phyloP scores from a whole-genome alignment of 225 moss, liverwort and hornwort genomes.

The Bryoerythrophyllum caledonicum region DNA sequence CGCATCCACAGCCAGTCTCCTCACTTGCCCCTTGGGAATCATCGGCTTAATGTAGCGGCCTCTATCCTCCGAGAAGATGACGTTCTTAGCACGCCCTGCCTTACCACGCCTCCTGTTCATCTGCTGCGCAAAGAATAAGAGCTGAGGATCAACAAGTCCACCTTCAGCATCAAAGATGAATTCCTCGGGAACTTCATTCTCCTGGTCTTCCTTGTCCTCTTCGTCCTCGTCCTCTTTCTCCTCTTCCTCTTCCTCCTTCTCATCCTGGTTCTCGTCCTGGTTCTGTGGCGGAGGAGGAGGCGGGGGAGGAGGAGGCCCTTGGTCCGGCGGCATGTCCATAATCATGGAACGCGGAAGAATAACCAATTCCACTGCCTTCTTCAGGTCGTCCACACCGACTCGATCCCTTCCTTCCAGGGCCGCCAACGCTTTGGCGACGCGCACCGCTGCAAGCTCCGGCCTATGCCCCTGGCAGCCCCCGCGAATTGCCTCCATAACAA shows the following conservation, averaged over 20 bases:
- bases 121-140: slow-evolving; percentile 97
- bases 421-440: slow-evolving; percentile 86
- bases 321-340: slow-evolving; percentile 81
- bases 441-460: slow-evolving; percentile 88
- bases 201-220: slow-evolving; percentile 78
- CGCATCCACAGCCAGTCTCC: slow-evolving; percentile 94
- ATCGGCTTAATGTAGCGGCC: slow-evolving; percentile 98
- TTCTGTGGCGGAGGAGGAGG: slow-evolving; percentile 84
- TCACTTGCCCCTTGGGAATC: slow-evolving; percentile 95
- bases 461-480: slow-evolving; percentile 96
- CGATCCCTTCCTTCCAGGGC: slow-evolving; percentile 91
- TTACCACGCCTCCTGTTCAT: slow-evolving; percentile 79
- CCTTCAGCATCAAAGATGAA: slow-evolving; percentile 97
- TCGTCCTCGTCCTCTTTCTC: slow-evolving; percentile 74
- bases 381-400: slow-evolving; percentile 90
- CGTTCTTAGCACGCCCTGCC: slow-evolving; percentile 97
- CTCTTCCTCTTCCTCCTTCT: slow-evolving; percentile 71
- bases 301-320: slow-evolving; percentile 86
- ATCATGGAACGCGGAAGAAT: slow-evolving; percentile 83
- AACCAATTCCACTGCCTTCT: slow-evolving; percentile 95
- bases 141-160: slow-evolving; percentile 83
- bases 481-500: slow-evolving; percentile 96
- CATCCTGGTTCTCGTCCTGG: slow-evolving; percentile 68
- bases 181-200: slow-evolving; percentile 90
- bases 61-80: slow-evolving; percentile 93